phyloP scores from a whole-genome alignment of 495 filamentous ascomycete genomes.

The Penicillium pulvis region DNA sequence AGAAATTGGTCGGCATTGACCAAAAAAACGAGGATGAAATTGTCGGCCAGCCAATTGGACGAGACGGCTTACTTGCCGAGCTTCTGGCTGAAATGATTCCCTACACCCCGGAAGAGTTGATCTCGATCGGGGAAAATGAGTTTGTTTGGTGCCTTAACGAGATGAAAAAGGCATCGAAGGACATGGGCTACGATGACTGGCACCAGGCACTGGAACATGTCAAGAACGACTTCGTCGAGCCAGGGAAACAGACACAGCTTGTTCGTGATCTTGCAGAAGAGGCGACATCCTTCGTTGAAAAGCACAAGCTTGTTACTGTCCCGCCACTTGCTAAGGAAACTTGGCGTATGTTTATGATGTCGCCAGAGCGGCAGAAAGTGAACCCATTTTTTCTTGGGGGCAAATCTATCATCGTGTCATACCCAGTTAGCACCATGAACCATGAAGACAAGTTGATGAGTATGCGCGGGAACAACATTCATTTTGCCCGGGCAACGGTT shows the following conservation, averaged over 20 bases:
- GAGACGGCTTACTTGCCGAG: slow-evolving; percentile 37
- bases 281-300: slow-evolving; percentile 26
- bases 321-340: slow-evolving; percentile 49
- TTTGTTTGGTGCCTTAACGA: slow-evolving; percentile 26
- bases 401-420: slow-evolving; percentile 47
- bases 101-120: slow-evolving; percentile 47
- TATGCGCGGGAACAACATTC: slow-evolving; percentile 54
- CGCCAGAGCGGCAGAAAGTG: slow-evolving; percentile 46
- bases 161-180: slow-evolving; percentile 27
- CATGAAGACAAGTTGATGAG: slow-evolving; percentile 54
- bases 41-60: slow-evolving; percentile 53
- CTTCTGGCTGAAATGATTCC: slow-evolving; percentile 22
- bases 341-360: slow-evolving; percentile 56
- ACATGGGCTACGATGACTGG: slow-evolving; percentile 41
- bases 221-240: slow-evolving; percentile 51
- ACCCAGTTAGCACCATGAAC: slow-evolving; percentile 49
- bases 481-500: slow-evolving; percentile 53
- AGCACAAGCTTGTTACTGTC: slow-evolving; percentile 52
- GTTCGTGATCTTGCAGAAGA: slow-evolving; percentile 35
- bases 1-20: slow-evolving; percentile 43
- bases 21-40: slow-evolving; percentile 43
- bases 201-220: slow-evolving; percentile 51
- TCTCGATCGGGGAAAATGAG: slow-evolving; percentile 42
- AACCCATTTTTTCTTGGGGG: slow-evolving; percentile 59
- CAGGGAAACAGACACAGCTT: slow-evolving; percentile 48